Base-by-base conservation (phyloP, 768 basidiomycete genomes). In the Rubroboletus satanas region DNA sequence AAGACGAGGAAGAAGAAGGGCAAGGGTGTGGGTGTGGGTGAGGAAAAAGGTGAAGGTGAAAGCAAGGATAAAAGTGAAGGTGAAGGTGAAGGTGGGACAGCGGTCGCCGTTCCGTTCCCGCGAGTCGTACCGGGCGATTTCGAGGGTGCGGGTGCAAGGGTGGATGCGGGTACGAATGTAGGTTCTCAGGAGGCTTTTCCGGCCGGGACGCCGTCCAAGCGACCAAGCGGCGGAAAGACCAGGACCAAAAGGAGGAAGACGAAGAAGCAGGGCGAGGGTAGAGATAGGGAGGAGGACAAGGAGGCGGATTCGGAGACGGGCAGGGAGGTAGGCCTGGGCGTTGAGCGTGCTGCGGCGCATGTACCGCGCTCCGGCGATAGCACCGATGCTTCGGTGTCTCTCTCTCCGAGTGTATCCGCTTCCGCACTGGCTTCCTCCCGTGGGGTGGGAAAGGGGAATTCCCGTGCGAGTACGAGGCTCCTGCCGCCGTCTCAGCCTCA, bases 221-320 rank as follows among this genome's bases (percentile, higher is more conserved):
- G 73, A 60, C 50, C 66, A 23, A 76, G 75, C 8, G 7, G n/a
- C 17, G 33, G 12, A 33, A 54, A 55, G 55, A 23, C 35, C 67
- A 77, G 77, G 70, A 77, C 76, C 69, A 80, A 78, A 68, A 74
- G 70, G 59, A 79, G 77, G 70, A 62, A 35, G 66, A 63, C 23
- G 28, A 36, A 32, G 49, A n/a, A 50, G 15, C 33, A 42, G 21
- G 31, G 23, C 12, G 38, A 33, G 39, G 43, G 21, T 2, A 15
- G 39, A 4, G 38, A 48, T 6, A 14, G 10, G 61, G 62, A 60
- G 2, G 42, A 37, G 12, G 36, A 33, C 7, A 10, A 17, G 10
- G 49, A 51, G 0, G 37, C 9, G 36, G 50, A 49, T 17, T 51
- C 52, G 10, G 60, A 63, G 49, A 49, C 49, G 54, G 58, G 32